These are phyloP conservation scores for Penicillium subrubescens DNA, from an alignment of 495 filamentous ascomycete genomes.

Conservation along the genomic window DNA sequence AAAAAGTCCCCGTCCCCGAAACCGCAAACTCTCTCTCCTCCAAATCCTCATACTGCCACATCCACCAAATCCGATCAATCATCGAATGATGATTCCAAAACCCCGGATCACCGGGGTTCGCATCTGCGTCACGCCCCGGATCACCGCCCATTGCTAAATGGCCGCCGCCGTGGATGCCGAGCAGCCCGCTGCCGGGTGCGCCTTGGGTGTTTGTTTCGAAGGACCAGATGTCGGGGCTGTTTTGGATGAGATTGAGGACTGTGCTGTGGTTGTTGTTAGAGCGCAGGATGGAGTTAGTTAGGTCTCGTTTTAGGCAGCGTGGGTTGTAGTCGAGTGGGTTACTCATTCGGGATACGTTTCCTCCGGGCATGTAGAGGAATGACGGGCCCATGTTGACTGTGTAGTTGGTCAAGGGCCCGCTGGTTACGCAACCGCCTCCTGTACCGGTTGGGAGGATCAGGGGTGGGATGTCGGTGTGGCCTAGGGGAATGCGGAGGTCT, in stretches of 20 bases:
- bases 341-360: constrained; percentile 11
- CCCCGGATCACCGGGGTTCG: constrained; percentile 62
- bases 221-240: constrained; percentile 45
- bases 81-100: constrained; percentile 73
- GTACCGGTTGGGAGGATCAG: constrained; percentile 46
- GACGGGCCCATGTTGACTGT: constrained; percentile 57
- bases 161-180: constrained; percentile 64
- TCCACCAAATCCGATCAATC: constrained; percentile 71
- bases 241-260: constrained; percentile 47
- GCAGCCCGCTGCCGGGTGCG: constrained; percentile 44
- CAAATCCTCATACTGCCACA: constrained; percentile 66
- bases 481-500: constrained; percentile 20
- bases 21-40: constrained; percentile 45
- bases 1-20: constrained; percentile 58
- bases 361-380: constrained; percentile 32
- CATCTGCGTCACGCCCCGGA: constrained; percentile 60
- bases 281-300: constrained; percentile 50
- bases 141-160: constrained; percentile 67
- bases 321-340: constrained; percentile 54
- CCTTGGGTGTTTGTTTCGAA: constrained; percentile 59
- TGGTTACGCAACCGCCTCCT: constrained; percentile 66
- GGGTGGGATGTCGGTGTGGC: constrained; percentile 21
- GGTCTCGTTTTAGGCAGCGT: constrained; percentile 67
- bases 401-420: constrained; percentile 59
- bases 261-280: constrained; percentile 55